These are phyloP conservation scores for Podospora appendiculata DNA, from an alignment of 495 filamentous ascomycete genomes.

Conservation along the genomic window DNA sequence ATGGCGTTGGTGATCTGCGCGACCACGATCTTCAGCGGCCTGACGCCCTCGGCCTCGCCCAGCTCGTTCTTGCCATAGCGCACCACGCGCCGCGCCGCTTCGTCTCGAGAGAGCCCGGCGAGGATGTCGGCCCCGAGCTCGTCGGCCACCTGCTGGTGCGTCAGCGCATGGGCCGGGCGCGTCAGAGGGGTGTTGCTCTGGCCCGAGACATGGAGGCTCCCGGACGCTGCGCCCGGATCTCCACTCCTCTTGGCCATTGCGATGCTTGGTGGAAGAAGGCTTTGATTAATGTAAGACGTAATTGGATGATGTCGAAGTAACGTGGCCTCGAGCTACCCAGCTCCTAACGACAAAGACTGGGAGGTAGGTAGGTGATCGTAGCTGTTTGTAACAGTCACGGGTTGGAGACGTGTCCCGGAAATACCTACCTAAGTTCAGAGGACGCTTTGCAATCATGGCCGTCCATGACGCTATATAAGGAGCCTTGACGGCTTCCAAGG, in stretches of 20 bases:
- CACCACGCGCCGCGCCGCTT: slow-evolving; percentile 34
- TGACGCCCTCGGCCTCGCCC: slow-evolving; percentile 40
- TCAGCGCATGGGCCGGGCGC: slow-evolving; percentile 57
- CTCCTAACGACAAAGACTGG: too few relatives aligned
- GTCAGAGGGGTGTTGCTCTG: slow-evolving; percentile 47
- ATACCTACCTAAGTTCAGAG: too few relatives aligned
- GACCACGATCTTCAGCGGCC: slow-evolving; percentile 43
- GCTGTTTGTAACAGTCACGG: too few relatives aligned
- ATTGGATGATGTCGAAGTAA: too few relatives aligned
- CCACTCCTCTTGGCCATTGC: slow-evolving; percentile 1
- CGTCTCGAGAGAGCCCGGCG: slow-evolving; percentile 27
- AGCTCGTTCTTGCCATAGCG: slow-evolving; percentile 42
- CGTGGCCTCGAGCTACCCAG: too few relatives aligned
- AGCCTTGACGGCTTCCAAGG: too few relatives aligned
- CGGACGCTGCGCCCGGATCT: neutral
- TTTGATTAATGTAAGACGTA: too few relatives aligned
- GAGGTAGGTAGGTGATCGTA: too few relatives aligned
- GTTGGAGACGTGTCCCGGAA: too few relatives aligned
- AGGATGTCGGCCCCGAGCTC: slow-evolving; percentile 54
- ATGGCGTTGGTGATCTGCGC: slow-evolving; percentile 49
- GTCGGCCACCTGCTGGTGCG: slow-evolving; percentile 41
- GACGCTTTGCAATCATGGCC: too few relatives aligned
- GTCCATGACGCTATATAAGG: too few relatives aligned
- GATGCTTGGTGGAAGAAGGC: neutral
- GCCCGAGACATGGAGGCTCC: slow-evolving; percentile 31